Base-by-base conservation (phyloP, 2,329 filamentous ascomycete genomes). In the Elsinoe australis region DNA sequence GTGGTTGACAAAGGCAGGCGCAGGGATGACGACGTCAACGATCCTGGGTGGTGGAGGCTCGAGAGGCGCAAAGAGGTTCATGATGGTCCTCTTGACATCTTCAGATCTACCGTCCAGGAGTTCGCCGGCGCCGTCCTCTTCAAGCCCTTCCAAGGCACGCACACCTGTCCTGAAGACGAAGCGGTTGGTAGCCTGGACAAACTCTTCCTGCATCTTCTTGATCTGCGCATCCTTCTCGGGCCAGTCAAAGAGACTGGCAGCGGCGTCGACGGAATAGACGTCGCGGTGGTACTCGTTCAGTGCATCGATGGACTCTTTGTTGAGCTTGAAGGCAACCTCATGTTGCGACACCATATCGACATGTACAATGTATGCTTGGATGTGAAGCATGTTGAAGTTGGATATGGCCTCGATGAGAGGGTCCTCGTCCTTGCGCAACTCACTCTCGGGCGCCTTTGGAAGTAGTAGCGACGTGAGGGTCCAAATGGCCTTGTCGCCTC, bases 301-400 rank as follows among this genome's bases (percentile, higher is more conserved):
- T 46, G 85, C 72, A 61, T 95, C 88, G 70, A 98, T 98, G 53
- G 89, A 88, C 65, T 96, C 92, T 51, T 83, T 79, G 18, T 89
- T 96, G 61, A 98, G 78, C 78, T 98, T 98, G 78, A 89, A 96
- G 57, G 89, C 92, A 61, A 98, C 88, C 72, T 96, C 92, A 66
- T 94, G 92, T 68, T 89, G 85, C 61, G 94, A 80, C 52, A 98
- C 90, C 88, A 96, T 95, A 72, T 98, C 92, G 68, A 98, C 88
- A 68, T 96, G 90, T 53, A 98, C 92, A 59, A 96, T 90, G 67
- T 98, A 98, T 46, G 92, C 92, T 71, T 96, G 89, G 59, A 96
- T 73, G 65, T 95, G 87, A 62, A 95, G 74, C 63, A 95, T 79
- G 72, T 94, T 85, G 69, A 90, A 92, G 76, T 94, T 94, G 77